Percentiles rank a stretch among this genome's conserved stretches.
Evolutionary conservation across 208 protist species (phyloP).

Genomic region (Trichomonas tenax): DNA sequence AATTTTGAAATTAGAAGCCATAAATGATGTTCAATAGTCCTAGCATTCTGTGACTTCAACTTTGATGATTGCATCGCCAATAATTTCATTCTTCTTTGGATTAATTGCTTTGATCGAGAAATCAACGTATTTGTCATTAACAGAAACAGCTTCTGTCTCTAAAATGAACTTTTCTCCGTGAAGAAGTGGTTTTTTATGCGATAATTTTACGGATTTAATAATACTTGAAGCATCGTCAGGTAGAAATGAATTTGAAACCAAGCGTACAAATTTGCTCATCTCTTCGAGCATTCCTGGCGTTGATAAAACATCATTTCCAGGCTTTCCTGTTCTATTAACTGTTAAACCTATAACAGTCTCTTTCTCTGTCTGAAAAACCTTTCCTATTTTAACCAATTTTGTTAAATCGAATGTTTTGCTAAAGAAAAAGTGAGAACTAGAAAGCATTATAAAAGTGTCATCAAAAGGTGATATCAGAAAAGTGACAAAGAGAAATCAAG

Average conservation of each 20-base stretch:
- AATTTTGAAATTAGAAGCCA: too few species aligned
- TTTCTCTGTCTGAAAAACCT: neutral
- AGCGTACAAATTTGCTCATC: neutral
- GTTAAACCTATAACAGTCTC: neutral
- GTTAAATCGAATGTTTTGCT: neutral
- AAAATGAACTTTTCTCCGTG: neutral
- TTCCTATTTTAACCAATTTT: neutral
- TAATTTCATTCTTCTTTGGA: neutral
- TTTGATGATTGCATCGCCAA: neutral
- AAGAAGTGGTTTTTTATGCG: neutral
- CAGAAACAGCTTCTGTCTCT: neutral
- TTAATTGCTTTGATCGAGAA: neutral
- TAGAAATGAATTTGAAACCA: neutral
- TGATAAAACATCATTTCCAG: neutral
- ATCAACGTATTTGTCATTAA: neutral
- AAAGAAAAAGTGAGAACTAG: neutral
- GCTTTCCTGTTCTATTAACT: neutral
- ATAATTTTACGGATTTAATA: neutral
- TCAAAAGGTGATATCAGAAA: too few species aligned
- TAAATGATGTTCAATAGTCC: too few species aligned
- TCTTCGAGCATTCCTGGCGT: neutral
- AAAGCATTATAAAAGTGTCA: neutral
- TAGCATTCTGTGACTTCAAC: neutral
- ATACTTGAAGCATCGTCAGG: neutral
- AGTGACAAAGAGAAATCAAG: too few species aligned